Evolutionary conservation across 1,284 basidiomycete genomes (phyloP), one percentile per base, ranked within the genome.

Genomic region (Cryptococcus sp.): DNA sequence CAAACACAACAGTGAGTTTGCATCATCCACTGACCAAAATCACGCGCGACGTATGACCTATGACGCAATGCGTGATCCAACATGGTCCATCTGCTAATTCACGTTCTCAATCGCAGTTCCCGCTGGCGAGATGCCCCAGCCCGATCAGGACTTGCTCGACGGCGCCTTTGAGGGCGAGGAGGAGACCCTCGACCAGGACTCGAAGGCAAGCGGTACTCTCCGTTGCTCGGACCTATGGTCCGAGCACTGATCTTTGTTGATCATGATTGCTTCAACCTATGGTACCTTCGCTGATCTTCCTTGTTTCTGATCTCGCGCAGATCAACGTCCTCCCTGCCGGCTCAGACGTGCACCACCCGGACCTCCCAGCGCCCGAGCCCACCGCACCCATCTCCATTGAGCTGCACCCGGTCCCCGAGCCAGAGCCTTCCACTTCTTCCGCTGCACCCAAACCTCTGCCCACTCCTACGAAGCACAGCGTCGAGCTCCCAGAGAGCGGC

Each of bases 81-180:
- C 39, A 5, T 46, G 31, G n/a, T 38, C 45, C 11, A 22, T 20
- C 38, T 39, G 8, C 47, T 35, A 38, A 27, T 27, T 35, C 31
- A 19, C 49, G 31, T 5, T 41, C 27, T 15, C 17, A 2, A 31
- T 4, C 23, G 16, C 63, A 78, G 74, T 75, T 55, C 76, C 76
- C 31, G 64, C 65, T 52, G 76, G 71, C 25, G 68, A 71, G 61
- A 75, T 76, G 68, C 73, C 76, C 44, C 60, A 79, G 53, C 78
- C 78, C 27, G 72, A 72, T 59, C 78, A 71, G 56, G 65, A 64
- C 57, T 65, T 79, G 17, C 67, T 71, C 17, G 77, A 76, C 54
- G 76, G 76, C 44, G 67, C 72, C 56, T 76, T 76, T 47, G 54
- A 39, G 16, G 74, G 72, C 15, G 73, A 74, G 62, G 70, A 69